Evolutionary conservation across 805 yeast species (phyloP).

Genomic region (Metschnikowia lachancei): DNA sequence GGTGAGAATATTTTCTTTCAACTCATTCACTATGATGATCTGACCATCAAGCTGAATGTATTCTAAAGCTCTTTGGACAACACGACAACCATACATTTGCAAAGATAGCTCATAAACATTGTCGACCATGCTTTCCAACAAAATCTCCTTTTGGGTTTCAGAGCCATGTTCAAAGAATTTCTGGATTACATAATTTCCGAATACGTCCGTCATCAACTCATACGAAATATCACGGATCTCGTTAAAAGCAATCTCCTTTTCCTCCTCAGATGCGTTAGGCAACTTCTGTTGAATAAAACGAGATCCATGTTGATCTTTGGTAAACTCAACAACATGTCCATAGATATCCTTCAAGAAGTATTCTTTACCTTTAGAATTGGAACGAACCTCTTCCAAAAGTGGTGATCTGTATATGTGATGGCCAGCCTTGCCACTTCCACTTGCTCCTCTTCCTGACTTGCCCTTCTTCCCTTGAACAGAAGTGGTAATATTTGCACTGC

Average conservation of each 20-base stretch:
- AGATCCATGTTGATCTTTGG: slow-evolving; percentile 96
- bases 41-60: slow-evolving; percentile 63
- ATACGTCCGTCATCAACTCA: slow-evolving; percentile 90
- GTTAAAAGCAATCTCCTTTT: slow-evolving; percentile 74
- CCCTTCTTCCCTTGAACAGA: slow-evolving; percentile 14
- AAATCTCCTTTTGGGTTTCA: slow-evolving; percentile 60
- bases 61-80: slow-evolving; percentile 90
- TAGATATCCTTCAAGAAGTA: slow-evolving; percentile 69
- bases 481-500: slow-evolving; percentile 3
- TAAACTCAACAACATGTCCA: slow-evolving; percentile 86
- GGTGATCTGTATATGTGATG: slow-evolving; percentile 70
- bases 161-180: slow-evolving; percentile 86
- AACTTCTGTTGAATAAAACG: slow-evolving; percentile 91
- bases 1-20: slow-evolving; percentile 59
- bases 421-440: slow-evolving; percentile 23
- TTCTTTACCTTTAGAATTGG: slow-evolving; percentile 54
- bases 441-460: slow-evolving; percentile 14
- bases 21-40: slow-evolving; percentile 64
- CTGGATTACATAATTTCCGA: slow-evolving; percentile 96
- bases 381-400: slow-evolving; percentile 78
- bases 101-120: slow-evolving; percentile 71
- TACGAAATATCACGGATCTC: slow-evolving; percentile 74
- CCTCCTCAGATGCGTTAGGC: slow-evolving; percentile 61
- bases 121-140: slow-evolving; percentile 71
- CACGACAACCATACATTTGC: slow-evolving; percentile 98